Conservation (phyloP, 257 asterid genomes). For the Jacaranda copaia region DNA sequence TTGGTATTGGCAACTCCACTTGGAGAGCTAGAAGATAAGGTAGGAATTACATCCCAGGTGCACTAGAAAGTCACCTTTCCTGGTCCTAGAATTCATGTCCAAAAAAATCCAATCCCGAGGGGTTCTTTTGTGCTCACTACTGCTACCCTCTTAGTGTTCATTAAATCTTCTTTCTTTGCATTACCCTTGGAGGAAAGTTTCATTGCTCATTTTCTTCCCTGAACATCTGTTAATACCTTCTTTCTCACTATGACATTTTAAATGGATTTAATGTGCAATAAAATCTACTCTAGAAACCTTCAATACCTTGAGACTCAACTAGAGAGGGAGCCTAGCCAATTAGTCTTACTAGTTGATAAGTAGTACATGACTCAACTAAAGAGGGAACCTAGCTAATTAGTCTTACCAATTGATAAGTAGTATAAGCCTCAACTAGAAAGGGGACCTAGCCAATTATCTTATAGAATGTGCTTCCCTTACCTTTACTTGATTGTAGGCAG, state of each 20-base stretch:
- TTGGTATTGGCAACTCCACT: slow-evolving; percentile 21
- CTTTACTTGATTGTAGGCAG: neutral
- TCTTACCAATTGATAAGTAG: neutral
- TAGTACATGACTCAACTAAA: no score
- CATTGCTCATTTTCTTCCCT: no score
- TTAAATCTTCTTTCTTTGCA: neutral
- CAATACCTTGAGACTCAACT: no score
- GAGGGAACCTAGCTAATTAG: neutral
- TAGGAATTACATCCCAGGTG: slow-evolving; percentile 8
- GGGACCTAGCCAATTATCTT: slow-evolving; percentile 13
- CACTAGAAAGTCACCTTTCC: neutral
- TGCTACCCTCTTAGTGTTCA: slow-evolving; percentile 2
- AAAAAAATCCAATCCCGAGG: neutral
- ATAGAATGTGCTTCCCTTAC: slow-evolving; percentile 12
- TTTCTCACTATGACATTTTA: neutral
- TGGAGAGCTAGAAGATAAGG: slow-evolving; percentile 25
- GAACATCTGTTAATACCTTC: no score
- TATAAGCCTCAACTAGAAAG: neutral
- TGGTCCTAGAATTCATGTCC: neutral
- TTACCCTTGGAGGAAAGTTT: no score
- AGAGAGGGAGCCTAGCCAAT: no score
- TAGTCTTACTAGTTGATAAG: no score
- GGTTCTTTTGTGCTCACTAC: slow-evolving; percentile 5
- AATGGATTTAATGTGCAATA: no score
- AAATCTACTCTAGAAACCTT: no score